Percentiles rank a stretch among this genome's conserved stretches.
These are phyloP conservation scores for Cladosporium sp. DNA, from an alignment of 2,329 filamentous ascomycete genomes.

Conservation along the genomic window DNA sequence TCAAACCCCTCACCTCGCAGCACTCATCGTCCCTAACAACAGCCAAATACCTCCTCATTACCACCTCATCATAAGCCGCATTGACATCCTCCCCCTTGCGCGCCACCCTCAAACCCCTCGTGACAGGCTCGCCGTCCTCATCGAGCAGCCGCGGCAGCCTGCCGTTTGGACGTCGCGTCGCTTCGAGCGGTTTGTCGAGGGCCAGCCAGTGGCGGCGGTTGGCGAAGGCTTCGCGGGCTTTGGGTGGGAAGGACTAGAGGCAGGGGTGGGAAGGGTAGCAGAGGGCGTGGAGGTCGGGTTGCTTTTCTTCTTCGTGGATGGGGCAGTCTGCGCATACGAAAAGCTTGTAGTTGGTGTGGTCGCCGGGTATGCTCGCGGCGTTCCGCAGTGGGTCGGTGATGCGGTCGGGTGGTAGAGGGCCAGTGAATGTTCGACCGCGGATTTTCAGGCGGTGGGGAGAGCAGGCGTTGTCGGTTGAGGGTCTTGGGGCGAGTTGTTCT, in stretches of 20 bases:
- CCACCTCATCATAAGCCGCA: background rate
- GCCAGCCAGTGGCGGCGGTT: background rate
- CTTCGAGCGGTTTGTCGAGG: background rate
- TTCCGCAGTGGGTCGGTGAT: background rate
- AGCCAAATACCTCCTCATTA: background rate
- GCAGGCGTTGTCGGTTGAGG: background rate
- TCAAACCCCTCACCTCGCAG: background rate
- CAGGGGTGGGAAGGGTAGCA: constrained; percentile 12
- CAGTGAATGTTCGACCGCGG: background rate
- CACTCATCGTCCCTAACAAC: background rate
- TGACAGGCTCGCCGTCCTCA: background rate
- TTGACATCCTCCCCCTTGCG: background rate
- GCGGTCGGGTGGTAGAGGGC: background rate
- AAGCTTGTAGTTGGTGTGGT: background rate
- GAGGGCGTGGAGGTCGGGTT: background rate
- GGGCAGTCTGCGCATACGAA: constrained; percentile 3
- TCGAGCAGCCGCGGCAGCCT: background rate
- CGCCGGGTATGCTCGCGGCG: background rate
- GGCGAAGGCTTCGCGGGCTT: constrained; percentile 9
- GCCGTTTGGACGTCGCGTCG: background rate
- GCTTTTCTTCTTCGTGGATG: background rate
- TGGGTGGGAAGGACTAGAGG: constrained; percentile 1
- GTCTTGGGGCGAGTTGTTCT: background rate
- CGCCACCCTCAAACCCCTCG: background rate
- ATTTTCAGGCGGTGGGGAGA: background rate